phyloP scores from a whole-genome alignment of 2,329 filamentous ascomycete species.

The Aspergillus texensis region DNA sequence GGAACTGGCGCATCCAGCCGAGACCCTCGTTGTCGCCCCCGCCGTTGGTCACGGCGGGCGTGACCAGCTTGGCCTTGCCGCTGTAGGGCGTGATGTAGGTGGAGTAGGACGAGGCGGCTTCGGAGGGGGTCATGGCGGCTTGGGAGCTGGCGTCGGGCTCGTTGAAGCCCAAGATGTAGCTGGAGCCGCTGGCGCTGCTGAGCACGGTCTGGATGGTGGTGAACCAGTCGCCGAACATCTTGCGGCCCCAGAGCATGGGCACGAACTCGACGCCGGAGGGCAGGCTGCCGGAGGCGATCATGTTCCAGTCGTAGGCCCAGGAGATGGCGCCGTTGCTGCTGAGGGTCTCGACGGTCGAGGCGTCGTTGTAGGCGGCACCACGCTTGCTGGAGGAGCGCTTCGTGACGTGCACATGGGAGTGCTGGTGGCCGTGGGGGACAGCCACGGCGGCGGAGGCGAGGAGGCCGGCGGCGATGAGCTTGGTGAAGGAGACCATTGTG shows the following conservation, averaged over 20 bases:
- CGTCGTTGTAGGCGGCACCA: conserved; percentile 45
- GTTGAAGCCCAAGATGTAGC: conserved; percentile 49
- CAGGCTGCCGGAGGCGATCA: conserved; percentile 30
- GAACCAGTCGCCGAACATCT: conserved; percentile 40
- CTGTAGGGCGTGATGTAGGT: conserved; percentile 42
- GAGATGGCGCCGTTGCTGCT: conserved; percentile 30
- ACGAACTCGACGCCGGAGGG: conserved; percentile 44
- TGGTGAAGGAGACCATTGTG: conserved; percentile 44
- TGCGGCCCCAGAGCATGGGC: conserved; percentile 49
- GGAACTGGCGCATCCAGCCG: conserved; percentile 45
- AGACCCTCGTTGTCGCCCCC: conserved; percentile 37
- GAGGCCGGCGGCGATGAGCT: conserved; percentile 35
- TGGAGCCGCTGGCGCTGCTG: conserved; percentile 36
- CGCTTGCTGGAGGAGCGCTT: conserved; percentile 27
- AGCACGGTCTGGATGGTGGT: conserved; percentile 37
- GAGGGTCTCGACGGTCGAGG: conserved; percentile 36
- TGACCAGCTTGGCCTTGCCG: conserved; percentile 43
- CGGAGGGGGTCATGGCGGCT: conserved; percentile 40
- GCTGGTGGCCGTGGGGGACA: conserved; percentile 26
- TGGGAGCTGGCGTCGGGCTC: conserved; percentile 47
- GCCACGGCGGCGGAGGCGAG: conserved; percentile 39
- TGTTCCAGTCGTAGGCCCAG: conserved; percentile 53
- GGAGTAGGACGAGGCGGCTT: conserved; percentile 41
- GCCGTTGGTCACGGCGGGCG: conserved; percentile 47
- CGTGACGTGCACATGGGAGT: conserved; percentile 7